Conservation (phyloP, 2,329 filamentous ascomycete genomes). For the Xylaria sp. region DNA sequence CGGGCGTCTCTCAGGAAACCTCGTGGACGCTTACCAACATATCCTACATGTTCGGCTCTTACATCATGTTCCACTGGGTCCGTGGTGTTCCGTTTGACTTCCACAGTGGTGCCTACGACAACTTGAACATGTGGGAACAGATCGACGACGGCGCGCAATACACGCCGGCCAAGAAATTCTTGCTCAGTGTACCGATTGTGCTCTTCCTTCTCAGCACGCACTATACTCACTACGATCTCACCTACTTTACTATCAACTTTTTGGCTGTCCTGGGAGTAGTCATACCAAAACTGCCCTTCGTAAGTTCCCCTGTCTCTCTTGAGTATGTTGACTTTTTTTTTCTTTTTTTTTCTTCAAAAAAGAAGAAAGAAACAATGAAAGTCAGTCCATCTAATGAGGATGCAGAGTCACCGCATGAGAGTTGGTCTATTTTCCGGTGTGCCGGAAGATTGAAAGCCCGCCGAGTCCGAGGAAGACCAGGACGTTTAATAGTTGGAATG, state of each 20-base stretch:
- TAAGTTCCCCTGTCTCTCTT: conserved; percentile 46
- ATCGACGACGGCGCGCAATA: conserved; percentile 99
- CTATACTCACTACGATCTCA: conserved; percentile 96
- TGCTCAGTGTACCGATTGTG: conserved; percentile 88
- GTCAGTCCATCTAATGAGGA: conserved; percentile 27
- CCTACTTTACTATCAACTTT: conserved; percentile 97
- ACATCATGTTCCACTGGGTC: conserved; percentile 99
- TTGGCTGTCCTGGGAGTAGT: conserved; percentile 87
- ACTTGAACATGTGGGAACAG: conserved; percentile 99
- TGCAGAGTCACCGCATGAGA: conserved; percentile 70
- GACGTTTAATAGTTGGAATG: conserved; percentile 17
- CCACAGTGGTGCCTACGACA: conserved; percentile 97
- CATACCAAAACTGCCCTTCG: conserved; percentile 92
- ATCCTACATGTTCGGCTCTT: conserved; percentile 97
- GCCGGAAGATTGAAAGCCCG: conserved; percentile 49
- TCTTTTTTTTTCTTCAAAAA: too few relatives aligned
- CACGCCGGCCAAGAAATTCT: conserved; percentile 96
- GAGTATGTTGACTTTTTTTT: too few relatives aligned
- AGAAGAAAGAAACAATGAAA: too few relatives aligned
- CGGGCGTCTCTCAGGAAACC: conserved; percentile 92
- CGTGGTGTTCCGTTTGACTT: conserved; percentile 98
- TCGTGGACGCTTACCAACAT: conserved; percentile 99
- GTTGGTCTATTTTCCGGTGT: conserved; percentile 68
- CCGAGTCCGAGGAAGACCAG: conserved; percentile 4
- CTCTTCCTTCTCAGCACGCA: conserved; percentile 96